Evolutionary conservation across 2,329 filamentous ascomycete species (phyloP).

Genomic region (Colletotrichum sp.): DNA sequence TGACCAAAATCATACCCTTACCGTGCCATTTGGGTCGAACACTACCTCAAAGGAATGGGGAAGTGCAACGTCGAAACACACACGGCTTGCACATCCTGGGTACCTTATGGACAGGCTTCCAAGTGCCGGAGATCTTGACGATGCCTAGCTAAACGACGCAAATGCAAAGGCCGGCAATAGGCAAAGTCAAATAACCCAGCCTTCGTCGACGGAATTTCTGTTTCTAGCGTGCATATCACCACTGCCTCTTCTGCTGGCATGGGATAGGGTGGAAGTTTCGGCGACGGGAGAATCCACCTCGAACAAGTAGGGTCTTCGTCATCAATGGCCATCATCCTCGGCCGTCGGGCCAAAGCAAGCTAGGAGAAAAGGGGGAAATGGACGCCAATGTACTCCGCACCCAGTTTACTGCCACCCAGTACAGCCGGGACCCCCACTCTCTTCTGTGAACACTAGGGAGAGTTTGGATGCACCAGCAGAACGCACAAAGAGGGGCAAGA

Average conservation of each 20-base stretch:
- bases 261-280: not conserved
- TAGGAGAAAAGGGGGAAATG: not conserved
- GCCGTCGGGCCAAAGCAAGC: not conserved
- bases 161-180: not conserved
- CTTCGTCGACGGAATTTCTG: not conserved
- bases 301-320: not conserved
- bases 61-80: not conserved
- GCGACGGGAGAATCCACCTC: not conserved
- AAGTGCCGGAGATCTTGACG: not conserved
- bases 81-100: not conserved
- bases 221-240: not conserved
- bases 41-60: not conserved
- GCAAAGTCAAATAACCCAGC: not conserved
- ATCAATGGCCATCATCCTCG: not conserved
- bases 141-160: not conserved
- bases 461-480: not conserved
- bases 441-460: not conserved
- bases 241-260: not conserved
- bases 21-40: not conserved
- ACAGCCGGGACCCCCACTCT: not conserved
- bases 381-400: not conserved
- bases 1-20: not conserved
- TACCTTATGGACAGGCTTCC: not conserved
- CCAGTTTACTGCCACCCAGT: not conserved
- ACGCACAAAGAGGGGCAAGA: not conserved